phyloP scores from a whole-genome alignment of 345 rosid genomes.

The Heritiera littoralis region DNA sequence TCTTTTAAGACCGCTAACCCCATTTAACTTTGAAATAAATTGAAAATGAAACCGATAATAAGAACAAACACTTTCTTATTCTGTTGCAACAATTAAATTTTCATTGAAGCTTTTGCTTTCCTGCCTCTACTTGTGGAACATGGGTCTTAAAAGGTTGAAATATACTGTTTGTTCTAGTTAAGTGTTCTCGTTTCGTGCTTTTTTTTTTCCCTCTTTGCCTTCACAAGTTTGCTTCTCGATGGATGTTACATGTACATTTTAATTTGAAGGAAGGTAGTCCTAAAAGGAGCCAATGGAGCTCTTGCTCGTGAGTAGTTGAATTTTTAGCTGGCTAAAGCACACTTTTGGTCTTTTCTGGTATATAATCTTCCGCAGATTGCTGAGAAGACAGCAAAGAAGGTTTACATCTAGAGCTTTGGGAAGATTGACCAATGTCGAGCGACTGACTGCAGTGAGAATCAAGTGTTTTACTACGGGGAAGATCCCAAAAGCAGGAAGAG shows the following conservation, averaged over 20 bases:
- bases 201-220: not conserved
- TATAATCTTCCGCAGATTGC: constrained; percentile 58
- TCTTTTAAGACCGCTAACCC: not conserved
- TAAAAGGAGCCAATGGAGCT: not conserved
- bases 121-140: not conserved
- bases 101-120: not conserved
- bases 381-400: constrained; percentile 77
- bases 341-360: not conserved
- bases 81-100: not conserved
- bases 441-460: constrained; percentile 56
- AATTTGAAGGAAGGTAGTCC: not conserved
- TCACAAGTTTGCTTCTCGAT: not conserved
- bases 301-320: not conserved
- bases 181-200: not conserved
- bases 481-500: constrained; percentile 66
- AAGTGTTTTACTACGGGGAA: constrained; percentile 78
- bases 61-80: not conserved
- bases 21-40: not conserved
- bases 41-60: not conserved
- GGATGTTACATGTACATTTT: not conserved
- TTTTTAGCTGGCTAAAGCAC: not conserved
- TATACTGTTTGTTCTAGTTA: not conserved
- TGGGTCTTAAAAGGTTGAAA: not conserved
- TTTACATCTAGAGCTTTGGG: constrained; percentile 77
- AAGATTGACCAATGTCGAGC: constrained; percentile 66